Conservation (phyloP, 345 rosid species). For the Populus deltoides region DNA sequence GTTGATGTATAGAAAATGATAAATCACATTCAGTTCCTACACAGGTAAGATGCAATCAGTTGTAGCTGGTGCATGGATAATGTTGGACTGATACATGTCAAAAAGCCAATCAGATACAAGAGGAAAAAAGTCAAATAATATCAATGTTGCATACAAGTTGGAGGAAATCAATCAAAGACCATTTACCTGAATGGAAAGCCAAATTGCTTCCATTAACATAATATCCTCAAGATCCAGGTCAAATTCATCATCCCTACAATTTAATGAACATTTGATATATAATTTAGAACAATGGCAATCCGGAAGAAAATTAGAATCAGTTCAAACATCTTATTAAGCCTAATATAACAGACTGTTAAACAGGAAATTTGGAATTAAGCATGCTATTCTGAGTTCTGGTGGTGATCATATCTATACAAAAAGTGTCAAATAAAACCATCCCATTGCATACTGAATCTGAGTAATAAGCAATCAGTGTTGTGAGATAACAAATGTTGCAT, state of each 20-base stretch:
- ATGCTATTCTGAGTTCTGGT: neutral
- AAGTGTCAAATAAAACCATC: neutral
- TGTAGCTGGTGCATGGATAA: neutral
- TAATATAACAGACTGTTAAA: neutral
- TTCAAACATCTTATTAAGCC: neutral
- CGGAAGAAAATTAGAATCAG: neutral
- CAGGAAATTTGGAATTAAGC: neutral
- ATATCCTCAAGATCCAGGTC: constrained; percentile 95
- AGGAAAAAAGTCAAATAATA: neutral
- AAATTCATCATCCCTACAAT: constrained; percentile 77
- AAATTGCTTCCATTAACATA: constrained; percentile 96
- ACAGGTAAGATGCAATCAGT: neutral
- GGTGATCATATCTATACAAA: neutral
- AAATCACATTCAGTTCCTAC: neutral
- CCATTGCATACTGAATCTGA: neutral
- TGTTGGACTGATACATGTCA: neutral
- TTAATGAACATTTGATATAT: constrained; percentile 11
- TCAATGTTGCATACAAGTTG: neutral
- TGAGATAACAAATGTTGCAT: neutral
- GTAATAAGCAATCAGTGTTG: neutral
- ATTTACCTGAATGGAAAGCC: constrained; percentile 92
- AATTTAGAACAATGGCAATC: neutral
- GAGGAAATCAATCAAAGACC: neutral
- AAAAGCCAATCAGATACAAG: neutral
- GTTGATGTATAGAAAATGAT: neutral